Conservation (phyloP, 2,329 filamentous ascomycete genomes). For the Penicillium concentricum region DNA sequence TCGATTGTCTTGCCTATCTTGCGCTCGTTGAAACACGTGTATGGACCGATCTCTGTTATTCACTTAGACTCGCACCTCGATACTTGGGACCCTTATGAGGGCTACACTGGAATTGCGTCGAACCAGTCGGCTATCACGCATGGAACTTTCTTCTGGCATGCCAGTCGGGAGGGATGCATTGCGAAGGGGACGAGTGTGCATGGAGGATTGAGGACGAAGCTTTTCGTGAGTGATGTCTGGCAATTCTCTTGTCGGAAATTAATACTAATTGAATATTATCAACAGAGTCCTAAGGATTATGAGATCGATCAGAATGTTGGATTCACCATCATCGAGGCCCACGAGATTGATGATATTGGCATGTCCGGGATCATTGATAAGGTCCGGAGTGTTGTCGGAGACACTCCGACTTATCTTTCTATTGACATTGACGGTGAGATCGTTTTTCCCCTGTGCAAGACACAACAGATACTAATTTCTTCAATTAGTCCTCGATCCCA, state of each 20-base stretch:
- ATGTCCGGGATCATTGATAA: conserved; percentile 21
- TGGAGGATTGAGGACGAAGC: conserved; percentile 24
- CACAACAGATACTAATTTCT: not conserved
- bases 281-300: conserved; percentile 21
- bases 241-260: not conserved
- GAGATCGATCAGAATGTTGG: conserved; percentile 25
- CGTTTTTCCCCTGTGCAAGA: not conserved
- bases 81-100: conserved; percentile 27
- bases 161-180: conserved; percentile 24
- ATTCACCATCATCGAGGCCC: conserved; percentile 24
- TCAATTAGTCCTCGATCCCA: conserved; percentile 28
- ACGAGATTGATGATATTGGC: conserved; percentile 29
- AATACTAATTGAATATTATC: not conserved
- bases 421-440: conserved; percentile 33
- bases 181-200: conserved; percentile 26
- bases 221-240: conserved; percentile 11
- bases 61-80: conserved; percentile 33
- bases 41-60: conserved; percentile 25
- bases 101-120: conserved; percentile 22
- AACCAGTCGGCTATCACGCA: conserved; percentile 27
- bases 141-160: conserved; percentile 31
- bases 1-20: conserved; percentile 27
- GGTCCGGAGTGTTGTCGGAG: conserved; percentile 16
- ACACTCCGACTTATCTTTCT: conserved; percentile 30
- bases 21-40: conserved; percentile 23